These are phyloP conservation scores for Pythium folliculosum DNA, from an alignment of 352 stramenopile genomes.

Conservation along the genomic window DNA sequence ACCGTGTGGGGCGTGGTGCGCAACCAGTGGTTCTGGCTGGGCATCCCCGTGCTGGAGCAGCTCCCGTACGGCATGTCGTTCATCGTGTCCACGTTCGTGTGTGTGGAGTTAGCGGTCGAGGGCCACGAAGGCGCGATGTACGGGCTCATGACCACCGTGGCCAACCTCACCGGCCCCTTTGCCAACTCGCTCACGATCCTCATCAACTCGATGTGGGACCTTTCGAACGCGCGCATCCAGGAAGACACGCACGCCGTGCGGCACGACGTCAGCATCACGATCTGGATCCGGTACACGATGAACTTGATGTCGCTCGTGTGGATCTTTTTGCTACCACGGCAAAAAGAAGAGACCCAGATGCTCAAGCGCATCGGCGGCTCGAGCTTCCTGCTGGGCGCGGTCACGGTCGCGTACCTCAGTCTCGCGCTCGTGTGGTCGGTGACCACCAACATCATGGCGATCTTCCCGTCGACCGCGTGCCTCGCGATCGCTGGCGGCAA, in stretches of 20 bases:
- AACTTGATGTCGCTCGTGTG: conserved; percentile 17
- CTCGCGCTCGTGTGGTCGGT: conserved; percentile 30
- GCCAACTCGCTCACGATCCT: conserved; percentile 23
- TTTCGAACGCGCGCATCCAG: conserved; percentile 14
- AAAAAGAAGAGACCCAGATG: conserved; percentile 33
- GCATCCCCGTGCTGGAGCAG: conserved; percentile 26
- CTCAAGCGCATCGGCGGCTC: conserved; percentile 31
- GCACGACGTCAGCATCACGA: conserved; percentile 28
- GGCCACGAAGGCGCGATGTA: conserved; percentile 38
- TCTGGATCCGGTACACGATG: conserved; percentile 27
- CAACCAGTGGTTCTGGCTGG: conserved; percentile 31
- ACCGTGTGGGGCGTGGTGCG: conserved; percentile 32
- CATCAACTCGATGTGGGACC: conserved; percentile 22
- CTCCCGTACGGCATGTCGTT: conserved; percentile 27
- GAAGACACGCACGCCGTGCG: conserved; percentile 21
- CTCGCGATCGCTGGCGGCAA: conserved; percentile 32
- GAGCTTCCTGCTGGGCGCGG: conserved; percentile 20
- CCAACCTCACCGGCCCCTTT: conserved; percentile 27
- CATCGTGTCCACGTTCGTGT: conserved; percentile 28
- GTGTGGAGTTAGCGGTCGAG: conserved; percentile 28
- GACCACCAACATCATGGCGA: conserved; percentile 35
- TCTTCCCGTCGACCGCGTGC: conserved; percentile 35
- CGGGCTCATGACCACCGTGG: conserved; percentile 31
- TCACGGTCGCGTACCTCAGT: conserved; percentile 22
- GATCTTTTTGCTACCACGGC: conserved; percentile 30